Conservation (phyloP, 2,329 filamentous ascomycete genomes). For the Teratosphaeria epicoccoides region DNA sequence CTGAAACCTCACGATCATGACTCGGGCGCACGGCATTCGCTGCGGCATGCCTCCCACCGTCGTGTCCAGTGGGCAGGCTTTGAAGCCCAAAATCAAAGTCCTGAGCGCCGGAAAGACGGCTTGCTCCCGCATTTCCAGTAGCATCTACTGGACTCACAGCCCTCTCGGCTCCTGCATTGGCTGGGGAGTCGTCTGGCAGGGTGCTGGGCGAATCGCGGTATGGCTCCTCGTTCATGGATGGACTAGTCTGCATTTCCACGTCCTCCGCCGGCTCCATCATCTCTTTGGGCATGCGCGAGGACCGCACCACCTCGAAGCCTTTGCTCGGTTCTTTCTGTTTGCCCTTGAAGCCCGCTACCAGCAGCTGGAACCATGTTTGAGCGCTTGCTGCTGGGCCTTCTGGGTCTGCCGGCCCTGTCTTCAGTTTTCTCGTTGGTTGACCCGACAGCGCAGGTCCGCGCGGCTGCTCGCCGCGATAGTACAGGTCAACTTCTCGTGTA, state of each 20-base stretch:
- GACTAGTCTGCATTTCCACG: conserved; percentile 25
- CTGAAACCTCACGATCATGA: not conserved
- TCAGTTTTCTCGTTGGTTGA: conserved; percentile 69
- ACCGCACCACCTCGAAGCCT: conserved; percentile 92
- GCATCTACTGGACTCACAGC: conserved; percentile 11
- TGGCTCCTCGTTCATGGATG: conserved; percentile 22
- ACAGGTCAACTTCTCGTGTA: conserved; percentile 91
- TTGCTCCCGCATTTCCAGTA: conserved; percentile 1
- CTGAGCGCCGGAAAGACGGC: conserved; percentile 1
- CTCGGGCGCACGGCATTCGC: not conserved
- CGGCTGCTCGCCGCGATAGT: conserved; percentile 52
- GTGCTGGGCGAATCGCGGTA: conserved; percentile 22
- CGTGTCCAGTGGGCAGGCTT: conserved; percentile 2
- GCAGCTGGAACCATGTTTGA: conserved; percentile 72
- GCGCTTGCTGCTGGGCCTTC: conserved; percentile 84
- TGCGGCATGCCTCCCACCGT: conserved; percentile 3
- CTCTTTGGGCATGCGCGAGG: conserved; percentile 66
- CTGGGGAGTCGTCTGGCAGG: conserved; percentile 10
- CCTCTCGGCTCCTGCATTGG: conserved; percentile 5
- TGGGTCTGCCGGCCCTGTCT: conserved; percentile 89
- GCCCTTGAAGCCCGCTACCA: conserved; percentile 46
- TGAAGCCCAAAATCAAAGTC: conserved; percentile 18
- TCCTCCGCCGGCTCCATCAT: conserved; percentile 47
- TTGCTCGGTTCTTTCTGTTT: conserved; percentile 82
- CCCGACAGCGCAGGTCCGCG: conserved; percentile 70